Base-by-base conservation (phyloP, 1,284 basidiomycete genomes). In the Cutaneotrichosporon curvatum region DNA sequence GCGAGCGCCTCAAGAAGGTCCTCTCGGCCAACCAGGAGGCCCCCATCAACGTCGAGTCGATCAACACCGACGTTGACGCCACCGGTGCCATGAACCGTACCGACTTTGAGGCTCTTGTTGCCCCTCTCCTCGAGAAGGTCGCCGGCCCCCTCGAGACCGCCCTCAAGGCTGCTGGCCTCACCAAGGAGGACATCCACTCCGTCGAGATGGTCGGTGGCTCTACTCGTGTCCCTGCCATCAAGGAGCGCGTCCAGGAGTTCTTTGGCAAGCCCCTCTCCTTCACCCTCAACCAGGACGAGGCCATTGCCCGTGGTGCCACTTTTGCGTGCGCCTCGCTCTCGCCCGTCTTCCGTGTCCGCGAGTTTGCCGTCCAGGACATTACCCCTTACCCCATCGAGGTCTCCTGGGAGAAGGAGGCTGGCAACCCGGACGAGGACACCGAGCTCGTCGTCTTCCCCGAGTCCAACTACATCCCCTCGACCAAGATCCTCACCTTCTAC, bases 261-360 rank as follows among this genome's bases (percentile, higher is more conserved):
- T 83, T 82, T 70, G 79, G 78, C 53, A 89, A 88, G 73, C 57
- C 73, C 18, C 82, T 95, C 56, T 85, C 80, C 19, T 84, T 83
- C 60, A 95, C 91, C 39, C 82, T 92, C 67, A 95, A 94, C 78
- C 87, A 91, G 75, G 91, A 95, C 59, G 91, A 95, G 75, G 89
- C 91, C 53, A 78, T 90, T 56, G 88, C 87, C 16, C 86, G 91
- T 43, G 91, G 91, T 50, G 86, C 90, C 41, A 94, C 91, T 44
- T 91, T 95, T 70, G 81, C 88, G 35, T 94, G 90, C 67, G 90
- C 91, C 32, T 88, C 87, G 76, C 83, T 92, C 56, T 92, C 89
- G 30, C 91, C 91, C 61, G 83, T 91, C 51, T 95, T 95, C 85
- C 85, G 87, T 59, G 90, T 95, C 43, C 83, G 89, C 59, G 89